Base-by-base conservation (phyloP, 1,284 basidiomycete genomes). In the Cutaneotrichosporon cavernicola region DNA sequence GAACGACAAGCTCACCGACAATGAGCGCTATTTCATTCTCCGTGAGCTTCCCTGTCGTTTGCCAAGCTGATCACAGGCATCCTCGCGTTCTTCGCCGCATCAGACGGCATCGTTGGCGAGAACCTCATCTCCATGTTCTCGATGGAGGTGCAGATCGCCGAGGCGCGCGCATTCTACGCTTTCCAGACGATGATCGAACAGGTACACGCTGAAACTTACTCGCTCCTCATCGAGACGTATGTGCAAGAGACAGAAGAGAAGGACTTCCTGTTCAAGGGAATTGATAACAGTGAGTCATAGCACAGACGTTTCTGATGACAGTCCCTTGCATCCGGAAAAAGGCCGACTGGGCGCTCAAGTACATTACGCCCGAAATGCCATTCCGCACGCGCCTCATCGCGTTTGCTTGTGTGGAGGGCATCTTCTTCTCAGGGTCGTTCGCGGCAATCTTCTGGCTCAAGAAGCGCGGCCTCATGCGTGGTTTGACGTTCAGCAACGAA, bases 401-500 rank as follows among this genome's bases (percentile, higher is more conserved):
- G 0, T 97, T 97, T 75, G 95, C 93, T 5, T 92, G 93, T 1
- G 94, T 97, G 9, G 95, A 97, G 80, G 95, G 94, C 43, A 97
- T 98, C 70, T 97, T 97, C 83, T 97, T 98, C 82, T 97, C 92
- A 0, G 92, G 92, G 9, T 90, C 90, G 0, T 93, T 92, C 70
- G 90, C 95, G 0, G 89, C 92, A n/a, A 94, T 98, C 75, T 98
- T 97, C 80, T 98, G 95, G 95, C 80, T 98, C 73, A 97, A 97
- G 87, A 98, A 97, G 83, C 89, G 95, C 50, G 95, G 95, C n/a
- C 84, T 97, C 14, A 97, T 97, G 95, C 94, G 93, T 40, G 95
- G 95, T 30, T 85, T 97, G 57, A 95, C 93, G 0, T 96, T 94
- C 81, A 97, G 95, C 22, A 97, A 97, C 73, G 91, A 95, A 81